These are phyloP conservation scores for Globisporangium middletonii DNA, from an alignment of 352 stramenopile genomes.

Conservation along the genomic window DNA sequence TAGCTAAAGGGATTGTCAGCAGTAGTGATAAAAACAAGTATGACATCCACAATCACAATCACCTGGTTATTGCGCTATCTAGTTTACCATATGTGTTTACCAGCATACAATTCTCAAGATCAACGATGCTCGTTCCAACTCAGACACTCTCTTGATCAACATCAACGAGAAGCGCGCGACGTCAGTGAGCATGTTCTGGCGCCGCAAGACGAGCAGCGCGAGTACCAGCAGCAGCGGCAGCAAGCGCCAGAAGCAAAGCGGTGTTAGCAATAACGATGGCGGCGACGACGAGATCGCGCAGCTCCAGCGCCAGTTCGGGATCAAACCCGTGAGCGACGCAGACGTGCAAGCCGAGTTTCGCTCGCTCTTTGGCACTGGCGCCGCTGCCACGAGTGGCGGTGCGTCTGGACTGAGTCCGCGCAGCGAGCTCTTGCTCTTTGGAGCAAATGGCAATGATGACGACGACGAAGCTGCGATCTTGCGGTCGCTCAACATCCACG, in stretches of 20 bases:
- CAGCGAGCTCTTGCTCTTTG: conserved; percentile 42
- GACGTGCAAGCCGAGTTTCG: conserved; percentile 66
- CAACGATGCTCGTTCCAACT: too few species aligned
- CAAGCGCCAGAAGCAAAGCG: conserved; percentile 8
- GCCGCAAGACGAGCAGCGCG: conserved; percentile 25
- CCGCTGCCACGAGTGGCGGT: not conserved
- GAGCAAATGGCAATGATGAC: conserved; percentile 37
- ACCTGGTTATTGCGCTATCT: too few species aligned
- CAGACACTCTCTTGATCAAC: too few species aligned
- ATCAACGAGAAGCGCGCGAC: not conserved
- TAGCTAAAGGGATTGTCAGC: too few species aligned
- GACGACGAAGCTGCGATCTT: conserved; percentile 66
- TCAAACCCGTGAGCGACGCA: conserved; percentile 57
- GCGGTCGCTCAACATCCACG: conserved; percentile 33
- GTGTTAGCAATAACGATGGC: not conserved
- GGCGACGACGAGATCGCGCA: conserved; percentile 40
- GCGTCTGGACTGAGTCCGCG: conserved; percentile 28
- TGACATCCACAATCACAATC: not conserved
- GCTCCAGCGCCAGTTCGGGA: conserved; percentile 75
- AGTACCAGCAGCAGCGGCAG: conserved; percentile 1
- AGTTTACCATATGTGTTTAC: too few species aligned
- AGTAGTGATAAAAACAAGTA: not conserved
- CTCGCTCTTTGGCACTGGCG: conserved; percentile 32
- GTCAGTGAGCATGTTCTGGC: conserved; percentile 51
- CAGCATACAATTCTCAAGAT: too few species aligned